Evolutionary conservation across 2,329 filamentous ascomycete genomes (phyloP).

Genomic region (Cladophialophora yegresii): DNA sequence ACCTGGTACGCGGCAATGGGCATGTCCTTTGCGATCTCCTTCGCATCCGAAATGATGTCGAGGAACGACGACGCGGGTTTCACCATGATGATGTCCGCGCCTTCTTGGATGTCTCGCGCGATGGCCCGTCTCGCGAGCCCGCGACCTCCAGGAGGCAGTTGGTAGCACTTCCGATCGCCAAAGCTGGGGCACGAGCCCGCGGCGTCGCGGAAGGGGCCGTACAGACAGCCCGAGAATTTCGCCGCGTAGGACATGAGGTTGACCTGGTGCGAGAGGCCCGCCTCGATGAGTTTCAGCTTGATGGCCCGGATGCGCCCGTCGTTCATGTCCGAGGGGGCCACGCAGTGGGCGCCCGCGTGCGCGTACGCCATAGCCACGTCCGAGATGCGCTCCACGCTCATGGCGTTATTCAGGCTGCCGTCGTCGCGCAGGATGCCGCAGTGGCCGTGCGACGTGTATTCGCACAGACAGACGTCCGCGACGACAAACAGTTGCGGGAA

Average conservation of each 20-base stretch:
- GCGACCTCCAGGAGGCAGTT: conserved; percentile 87
- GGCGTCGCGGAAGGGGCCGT: conserved; percentile 95
- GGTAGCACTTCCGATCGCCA: conserved; percentile 94
- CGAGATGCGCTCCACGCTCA: conserved; percentile 90
- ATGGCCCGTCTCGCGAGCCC: conserved; percentile 91
- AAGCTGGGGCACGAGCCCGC: conserved; percentile 89
- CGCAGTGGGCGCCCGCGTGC: conserved; percentile 91
- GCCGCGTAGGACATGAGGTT: conserved; percentile 97
- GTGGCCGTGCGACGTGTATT: conserved; percentile 97
- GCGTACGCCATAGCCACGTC: conserved; percentile 98
- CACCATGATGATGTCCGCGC: conserved; percentile 98
- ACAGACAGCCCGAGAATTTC: conserved; percentile 95
- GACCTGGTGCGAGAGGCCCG: conserved; percentile 86
- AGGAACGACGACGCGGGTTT: conserved; percentile 95
- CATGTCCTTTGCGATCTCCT: conserved; percentile 87
- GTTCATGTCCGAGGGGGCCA: conserved; percentile 98
- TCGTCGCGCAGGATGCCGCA: conserved; percentile 95
- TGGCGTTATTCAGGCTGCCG: conserved; percentile 85
- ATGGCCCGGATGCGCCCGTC: conserved; percentile 96
- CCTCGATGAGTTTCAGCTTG: conserved; percentile 95
- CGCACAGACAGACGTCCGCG: conserved; percentile 93
- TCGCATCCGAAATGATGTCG: conserved; percentile 96
- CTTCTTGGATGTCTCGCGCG: conserved; percentile 83
- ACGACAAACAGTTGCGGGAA: conserved; percentile 92
- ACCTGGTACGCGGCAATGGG: conserved; percentile 96